Percentiles rank a stretch among this genome's conserved stretches.
phyloP scores from a whole-genome alignment of 2,329 filamentous ascomycete species.

The Orbilia javanica region DNA sequence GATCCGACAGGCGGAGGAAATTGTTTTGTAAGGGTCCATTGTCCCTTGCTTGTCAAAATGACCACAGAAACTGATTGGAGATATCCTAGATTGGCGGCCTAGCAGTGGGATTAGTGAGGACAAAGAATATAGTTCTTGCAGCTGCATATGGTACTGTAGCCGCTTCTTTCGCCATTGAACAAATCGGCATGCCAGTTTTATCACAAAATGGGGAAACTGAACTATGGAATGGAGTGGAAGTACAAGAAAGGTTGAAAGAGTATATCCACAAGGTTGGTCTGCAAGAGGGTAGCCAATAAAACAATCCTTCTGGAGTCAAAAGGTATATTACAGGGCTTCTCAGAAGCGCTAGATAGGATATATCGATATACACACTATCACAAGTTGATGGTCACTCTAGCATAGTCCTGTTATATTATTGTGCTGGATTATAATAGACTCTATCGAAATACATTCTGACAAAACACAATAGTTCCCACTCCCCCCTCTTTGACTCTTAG shows the following conservation, averaged over 20 bases:
- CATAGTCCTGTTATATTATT: no score
- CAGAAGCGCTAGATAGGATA: no score
- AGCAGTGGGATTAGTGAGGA: conserved; percentile 72
- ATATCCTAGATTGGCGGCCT: conserved; percentile 68
- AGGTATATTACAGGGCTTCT: no score
- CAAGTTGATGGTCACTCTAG: no score
- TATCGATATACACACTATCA: no score
- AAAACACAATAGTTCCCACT: no score
- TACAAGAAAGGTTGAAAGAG: conserved; percentile 70
- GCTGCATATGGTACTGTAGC: conserved; percentile 83
- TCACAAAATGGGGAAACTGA: conserved; percentile 68
- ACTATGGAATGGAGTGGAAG: conserved; percentile 73
- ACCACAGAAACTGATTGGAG: conserved; percentile 58
- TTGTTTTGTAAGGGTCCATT: conserved; percentile 75
- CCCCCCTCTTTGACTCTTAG: no score
- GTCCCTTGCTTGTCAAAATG: neutral
- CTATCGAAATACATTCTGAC: no score
- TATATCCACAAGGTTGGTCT: conserved; percentile 65
- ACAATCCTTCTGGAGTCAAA: no score
- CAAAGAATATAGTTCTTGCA: conserved; percentile 74
- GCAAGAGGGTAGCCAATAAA: no score
- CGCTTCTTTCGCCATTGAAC: conserved; percentile 93
- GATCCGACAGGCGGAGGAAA: conserved; percentile 97
- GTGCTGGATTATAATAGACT: no score
- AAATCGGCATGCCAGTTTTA: conserved; percentile 82